Conservation (phyloP, 139 green algal genomes). For the Bryopsis sp. region DNA sequence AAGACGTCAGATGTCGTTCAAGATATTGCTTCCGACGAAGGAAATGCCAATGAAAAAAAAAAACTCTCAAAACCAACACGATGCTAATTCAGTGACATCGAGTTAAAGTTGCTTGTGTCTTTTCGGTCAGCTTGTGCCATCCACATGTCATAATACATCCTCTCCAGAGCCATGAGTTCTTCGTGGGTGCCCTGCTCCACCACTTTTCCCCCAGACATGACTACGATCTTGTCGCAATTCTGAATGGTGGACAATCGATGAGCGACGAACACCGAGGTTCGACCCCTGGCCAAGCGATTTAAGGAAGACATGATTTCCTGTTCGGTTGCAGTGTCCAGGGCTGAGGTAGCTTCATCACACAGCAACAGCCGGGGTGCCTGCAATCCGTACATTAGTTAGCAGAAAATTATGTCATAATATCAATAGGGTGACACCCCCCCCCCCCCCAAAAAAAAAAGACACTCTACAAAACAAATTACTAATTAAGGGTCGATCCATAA, state of each 20-base stretch:
- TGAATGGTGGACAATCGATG: constrained; percentile 83
- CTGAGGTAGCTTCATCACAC: constrained; percentile 63
- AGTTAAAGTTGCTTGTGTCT: too few relatives aligned
- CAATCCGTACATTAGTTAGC: constrained; percentile 3
- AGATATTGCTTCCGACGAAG: too few relatives aligned
- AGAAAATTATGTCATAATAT: too few relatives aligned
- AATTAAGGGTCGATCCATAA: too few relatives aligned
- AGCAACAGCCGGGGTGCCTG: constrained; percentile 53
- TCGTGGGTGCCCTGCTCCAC: constrained; percentile 42
- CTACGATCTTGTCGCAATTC: constrained; percentile 72
- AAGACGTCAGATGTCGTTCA: too few relatives aligned
- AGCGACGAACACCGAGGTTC: constrained; percentile 84
- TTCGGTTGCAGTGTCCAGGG: constrained; percentile 26
- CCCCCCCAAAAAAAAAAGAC: too few relatives aligned
- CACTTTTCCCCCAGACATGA: constrained; percentile 30
- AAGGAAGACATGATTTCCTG: constrained; percentile 23
- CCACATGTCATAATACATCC: constrained; percentile 11
- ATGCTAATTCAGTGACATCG: too few relatives aligned
- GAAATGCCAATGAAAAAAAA: too few relatives aligned
- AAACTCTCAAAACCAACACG: too few relatives aligned
- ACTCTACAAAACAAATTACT: too few relatives aligned
- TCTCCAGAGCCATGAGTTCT: constrained; percentile 39
- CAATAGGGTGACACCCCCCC: too few relatives aligned
- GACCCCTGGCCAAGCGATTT: not conserved
- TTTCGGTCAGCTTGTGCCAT: too few relatives aligned